Conservation (phyloP, 371 early-diverging fungal genomes). For the Smittium culicis region DNA sequence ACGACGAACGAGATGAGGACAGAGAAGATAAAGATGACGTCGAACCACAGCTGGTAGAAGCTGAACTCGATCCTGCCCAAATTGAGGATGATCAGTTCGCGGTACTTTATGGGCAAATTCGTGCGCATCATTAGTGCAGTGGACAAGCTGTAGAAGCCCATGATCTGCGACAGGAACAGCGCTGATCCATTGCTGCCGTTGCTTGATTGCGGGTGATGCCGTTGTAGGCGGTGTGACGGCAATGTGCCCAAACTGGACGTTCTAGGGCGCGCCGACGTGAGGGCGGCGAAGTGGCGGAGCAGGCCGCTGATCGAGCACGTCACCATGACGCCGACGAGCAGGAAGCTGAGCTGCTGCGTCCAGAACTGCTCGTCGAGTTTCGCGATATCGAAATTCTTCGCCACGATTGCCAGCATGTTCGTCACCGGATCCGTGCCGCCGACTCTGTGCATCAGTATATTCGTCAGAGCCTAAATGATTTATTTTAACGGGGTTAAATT, state of each 20-base stretch:
- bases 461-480: constrained; percentile 42
- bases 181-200: constrained; percentile 49
- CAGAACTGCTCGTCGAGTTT: constrained; percentile 55
- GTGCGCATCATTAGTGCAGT: constrained; percentile 81
- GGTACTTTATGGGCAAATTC: constrained; percentile 67
- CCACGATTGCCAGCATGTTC: constrained; percentile 48
- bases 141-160: constrained; percentile 85
- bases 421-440: constrained; percentile 81
- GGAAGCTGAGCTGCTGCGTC: constrained; percentile 84
- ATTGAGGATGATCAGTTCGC: constrained; percentile 61
- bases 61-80: constrained; percentile 62
- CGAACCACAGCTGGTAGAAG: constrained; percentile 87
- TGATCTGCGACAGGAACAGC: constrained; percentile 65
- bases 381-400: constrained; percentile 44
- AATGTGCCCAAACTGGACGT: constrained; percentile 1
- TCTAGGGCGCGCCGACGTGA: constrained; percentile 19
- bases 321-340: constrained; percentile 78
- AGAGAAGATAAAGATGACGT: constrained; percentile 73
- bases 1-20: constrained; percentile 48
- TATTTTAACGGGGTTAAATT: neutral
- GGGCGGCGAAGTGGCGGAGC: constrained; percentile 28
- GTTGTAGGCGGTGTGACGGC: neutral
- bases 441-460: constrained; percentile 56
- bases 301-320: constrained; percentile 72
- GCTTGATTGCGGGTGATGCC: constrained; percentile 48